phyloP scores from a whole-genome alignment of 1,284 basidiomycete genomes.

The Ustilago xerochloae region DNA sequence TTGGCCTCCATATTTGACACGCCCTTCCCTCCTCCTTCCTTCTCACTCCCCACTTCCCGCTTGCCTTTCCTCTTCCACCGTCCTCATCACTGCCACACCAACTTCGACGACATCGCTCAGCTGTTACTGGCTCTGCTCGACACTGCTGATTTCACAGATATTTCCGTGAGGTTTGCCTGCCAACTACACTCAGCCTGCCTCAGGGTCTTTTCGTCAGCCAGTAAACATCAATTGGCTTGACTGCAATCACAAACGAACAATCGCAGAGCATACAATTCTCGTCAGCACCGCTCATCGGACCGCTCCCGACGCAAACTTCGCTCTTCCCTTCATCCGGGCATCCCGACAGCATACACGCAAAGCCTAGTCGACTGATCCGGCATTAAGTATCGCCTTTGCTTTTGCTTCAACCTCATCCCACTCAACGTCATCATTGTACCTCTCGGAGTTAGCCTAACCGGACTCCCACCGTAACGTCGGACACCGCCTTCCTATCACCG shows the following conservation, averaged over 20 bases:
- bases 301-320: background rate
- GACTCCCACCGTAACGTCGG: background rate
- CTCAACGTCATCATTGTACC: background rate
- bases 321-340: background rate
- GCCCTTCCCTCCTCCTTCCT: background rate
- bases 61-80: too few species aligned
- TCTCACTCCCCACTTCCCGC: conserved; percentile 4
- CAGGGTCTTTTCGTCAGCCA: background rate
- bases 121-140: background rate
- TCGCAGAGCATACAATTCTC: background rate
- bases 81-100: background rate
- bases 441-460: background rate
- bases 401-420: background rate
- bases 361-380: background rate
- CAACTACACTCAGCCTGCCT: too few species aligned
- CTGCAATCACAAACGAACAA: too few species aligned
- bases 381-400: background rate
- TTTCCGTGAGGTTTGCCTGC: background rate
- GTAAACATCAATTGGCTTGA: background rate
- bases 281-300: background rate
- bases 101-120: background rate
- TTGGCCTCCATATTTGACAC: background rate
- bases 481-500: background rate
- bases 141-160: background rate
- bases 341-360: background rate